A percentile compares a stretch with the other conserved stretches of the same genome.
Conservation (phyloP, 2,329 filamentous ascomycete genomes). For the Triangularia verruculosa region DNA sequence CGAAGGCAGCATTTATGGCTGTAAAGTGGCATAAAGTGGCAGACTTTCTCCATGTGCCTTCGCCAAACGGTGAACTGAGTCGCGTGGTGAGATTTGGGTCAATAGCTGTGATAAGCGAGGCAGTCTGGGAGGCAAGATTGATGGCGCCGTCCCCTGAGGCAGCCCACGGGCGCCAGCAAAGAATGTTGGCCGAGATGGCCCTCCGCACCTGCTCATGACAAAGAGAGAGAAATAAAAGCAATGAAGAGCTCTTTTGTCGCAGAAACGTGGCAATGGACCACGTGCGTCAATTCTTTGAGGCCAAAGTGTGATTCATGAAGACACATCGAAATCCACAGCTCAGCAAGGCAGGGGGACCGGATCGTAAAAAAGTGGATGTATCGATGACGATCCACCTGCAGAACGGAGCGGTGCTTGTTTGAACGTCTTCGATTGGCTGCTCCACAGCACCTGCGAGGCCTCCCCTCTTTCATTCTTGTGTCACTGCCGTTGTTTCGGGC, state of each 20-base stretch:
- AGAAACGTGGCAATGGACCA: background rate
- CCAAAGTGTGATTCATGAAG: background rate
- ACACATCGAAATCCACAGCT: background rate
- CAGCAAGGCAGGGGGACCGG: background rate
- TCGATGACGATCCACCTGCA: slow-evolving; percentile 1
- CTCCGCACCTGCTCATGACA: background rate
- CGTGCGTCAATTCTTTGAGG: background rate
- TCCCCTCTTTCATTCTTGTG: background rate
- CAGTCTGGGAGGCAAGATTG: background rate
- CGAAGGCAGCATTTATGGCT: background rate
- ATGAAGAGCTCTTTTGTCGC: background rate
- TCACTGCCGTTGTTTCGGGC: background rate
- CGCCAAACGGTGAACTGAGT: background rate
- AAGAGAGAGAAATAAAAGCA: too few species aligned
- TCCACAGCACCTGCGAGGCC: background rate
- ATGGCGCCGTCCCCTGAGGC: background rate
- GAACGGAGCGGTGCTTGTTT: slow-evolving; percentile 3
- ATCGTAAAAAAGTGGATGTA: background rate
- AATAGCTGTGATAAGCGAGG: background rate
- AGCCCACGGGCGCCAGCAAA: background rate
- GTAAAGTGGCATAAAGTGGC: background rate
- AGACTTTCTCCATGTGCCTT: background rate
- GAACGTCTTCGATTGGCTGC: slow-evolving; percentile 1
- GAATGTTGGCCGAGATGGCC: background rate
- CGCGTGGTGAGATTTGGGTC: background rate